Percentiles rank a stretch among this genome's conserved stretches.
These are phyloP conservation scores for Ophiostoma australiae DNA, from an alignment of 2,329 filamentous ascomycete genomes.

Conservation along the genomic window DNA sequence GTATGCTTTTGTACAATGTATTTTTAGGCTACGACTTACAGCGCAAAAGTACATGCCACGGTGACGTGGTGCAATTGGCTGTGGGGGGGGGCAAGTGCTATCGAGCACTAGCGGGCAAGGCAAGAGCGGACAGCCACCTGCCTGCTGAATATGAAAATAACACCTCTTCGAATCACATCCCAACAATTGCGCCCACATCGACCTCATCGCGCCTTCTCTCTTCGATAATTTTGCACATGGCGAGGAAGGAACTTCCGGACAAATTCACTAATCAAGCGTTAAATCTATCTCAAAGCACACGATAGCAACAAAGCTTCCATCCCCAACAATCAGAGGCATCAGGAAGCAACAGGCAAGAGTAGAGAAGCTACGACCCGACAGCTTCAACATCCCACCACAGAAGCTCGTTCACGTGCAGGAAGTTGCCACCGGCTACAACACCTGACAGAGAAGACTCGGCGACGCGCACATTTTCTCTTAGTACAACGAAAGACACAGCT, in stretches of 20 bases:
- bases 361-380: conserved; percentile 2
- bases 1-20: not conserved
- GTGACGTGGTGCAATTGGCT: conserved; percentile 19
- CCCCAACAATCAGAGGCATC: not conserved
- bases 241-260: not conserved
- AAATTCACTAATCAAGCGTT: not conserved
- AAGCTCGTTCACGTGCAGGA: not conserved
- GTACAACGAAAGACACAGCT: not conserved
- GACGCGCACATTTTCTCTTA: not conserved
- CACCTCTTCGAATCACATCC: conserved; percentile 19
- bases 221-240: not conserved
- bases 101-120: conserved; percentile 16
- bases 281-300: not conserved
- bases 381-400: not conserved
- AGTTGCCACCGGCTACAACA: not conserved
- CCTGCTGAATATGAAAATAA: conserved; percentile 22
- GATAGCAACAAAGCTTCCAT: not conserved
- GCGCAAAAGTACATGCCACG: not conserved
- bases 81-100: conserved; percentile 5
- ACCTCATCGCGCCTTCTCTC: conserved; percentile 7
- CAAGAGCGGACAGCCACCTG: conserved; percentile 1
- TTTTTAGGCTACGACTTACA: conserved; percentile 8
- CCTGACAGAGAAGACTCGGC: not conserved
- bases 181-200: conserved; percentile 12
- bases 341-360: not conserved